Evolutionary conservation across 495 filamentous ascomycete species (phyloP).

Genomic region (Aspergillus cristatus): DNA sequence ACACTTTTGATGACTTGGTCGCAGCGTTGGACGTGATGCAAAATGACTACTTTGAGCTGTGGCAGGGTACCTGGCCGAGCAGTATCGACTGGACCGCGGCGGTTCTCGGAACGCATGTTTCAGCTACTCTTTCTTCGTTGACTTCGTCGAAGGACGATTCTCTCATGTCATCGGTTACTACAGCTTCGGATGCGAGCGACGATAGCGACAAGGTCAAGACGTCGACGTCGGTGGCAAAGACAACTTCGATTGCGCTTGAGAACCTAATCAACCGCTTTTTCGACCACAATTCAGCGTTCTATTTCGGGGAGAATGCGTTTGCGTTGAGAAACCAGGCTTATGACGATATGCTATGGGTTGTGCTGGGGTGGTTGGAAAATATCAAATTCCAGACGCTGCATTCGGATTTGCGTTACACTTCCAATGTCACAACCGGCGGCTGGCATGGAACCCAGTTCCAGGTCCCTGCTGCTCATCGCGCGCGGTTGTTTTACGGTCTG

Average conservation of each 20-base stretch:
- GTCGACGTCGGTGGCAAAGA: conserved; percentile 8
- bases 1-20: conserved; percentile 37
- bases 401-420: conserved; percentile 50
- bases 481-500: conserved; percentile 82
- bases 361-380: conserved; percentile 81
- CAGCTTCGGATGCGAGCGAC: conserved; percentile 9
- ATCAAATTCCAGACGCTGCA: conserved; percentile 66
- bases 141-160: conserved; percentile 29
- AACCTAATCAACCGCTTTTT: conserved; percentile 81
- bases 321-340: conserved; percentile 71
- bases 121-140: conserved; percentile 56
- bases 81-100: conserved; percentile 94
- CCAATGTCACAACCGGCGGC: conserved; percentile 2
- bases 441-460: conserved; percentile 76
- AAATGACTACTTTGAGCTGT: conserved; percentile 61
- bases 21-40: conserved; percentile 68
- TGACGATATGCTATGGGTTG: conserved; percentile 97
- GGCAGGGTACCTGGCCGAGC: conserved; percentile 74
- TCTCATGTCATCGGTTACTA: background rate
- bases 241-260: conserved; percentile 42
- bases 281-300: conserved; percentile 61
- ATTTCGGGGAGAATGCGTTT: conserved; percentile 80
- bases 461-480: conserved; percentile 74
- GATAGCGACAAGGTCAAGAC: conserved; percentile 14
- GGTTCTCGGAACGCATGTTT: conserved; percentile 73